phyloP scores from a whole-genome alignment of 441 rosid genomes.

The Pelargonium australe region DNA sequence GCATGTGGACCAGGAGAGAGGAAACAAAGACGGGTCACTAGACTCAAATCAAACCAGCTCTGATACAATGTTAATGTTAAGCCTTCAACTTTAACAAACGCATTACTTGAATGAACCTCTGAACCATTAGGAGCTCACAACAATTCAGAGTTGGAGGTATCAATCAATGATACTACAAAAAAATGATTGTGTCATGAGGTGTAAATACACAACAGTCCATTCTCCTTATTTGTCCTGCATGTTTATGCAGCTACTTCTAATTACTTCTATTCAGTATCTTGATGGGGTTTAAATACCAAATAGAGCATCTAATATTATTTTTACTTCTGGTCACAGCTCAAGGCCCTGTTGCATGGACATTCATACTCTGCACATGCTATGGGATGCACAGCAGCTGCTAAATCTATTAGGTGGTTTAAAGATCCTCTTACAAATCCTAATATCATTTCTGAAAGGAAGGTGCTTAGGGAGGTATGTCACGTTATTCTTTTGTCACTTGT shows the following conservation, averaged over 20 bases:
- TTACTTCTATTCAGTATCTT: conserved; percentile 1
- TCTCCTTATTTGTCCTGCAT: conserved; percentile 1
- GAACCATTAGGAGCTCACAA: too few species aligned
- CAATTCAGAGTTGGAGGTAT: neutral
- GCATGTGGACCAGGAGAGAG: too few species aligned
- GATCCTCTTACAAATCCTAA: conserved; percentile 69
- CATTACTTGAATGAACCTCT: too few species aligned
- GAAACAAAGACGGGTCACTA: too few species aligned
- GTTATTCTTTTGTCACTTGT: neutral
- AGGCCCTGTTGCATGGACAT: conserved; percentile 94
- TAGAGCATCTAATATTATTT: conserved; percentile 8
- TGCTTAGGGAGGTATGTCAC: conserved; percentile 63
- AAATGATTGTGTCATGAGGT: neutral
- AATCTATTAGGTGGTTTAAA: conserved; percentile 80
- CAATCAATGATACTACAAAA: neutral
- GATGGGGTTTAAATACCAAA: neutral
- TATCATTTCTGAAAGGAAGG: conserved; percentile 38
- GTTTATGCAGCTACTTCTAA: conserved; percentile 3
- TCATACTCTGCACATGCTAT: conserved; percentile 91
- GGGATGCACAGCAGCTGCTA: conserved; percentile 87
- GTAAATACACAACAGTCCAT: neutral
- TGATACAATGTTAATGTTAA: too few species aligned
- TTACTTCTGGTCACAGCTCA: conserved; percentile 50
- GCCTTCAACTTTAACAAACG: too few species aligned
- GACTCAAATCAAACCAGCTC: too few species aligned